Conservation (phyloP, 2,329 filamentous ascomycete species). For the Allantophomopsis lycopodina region DNA sequence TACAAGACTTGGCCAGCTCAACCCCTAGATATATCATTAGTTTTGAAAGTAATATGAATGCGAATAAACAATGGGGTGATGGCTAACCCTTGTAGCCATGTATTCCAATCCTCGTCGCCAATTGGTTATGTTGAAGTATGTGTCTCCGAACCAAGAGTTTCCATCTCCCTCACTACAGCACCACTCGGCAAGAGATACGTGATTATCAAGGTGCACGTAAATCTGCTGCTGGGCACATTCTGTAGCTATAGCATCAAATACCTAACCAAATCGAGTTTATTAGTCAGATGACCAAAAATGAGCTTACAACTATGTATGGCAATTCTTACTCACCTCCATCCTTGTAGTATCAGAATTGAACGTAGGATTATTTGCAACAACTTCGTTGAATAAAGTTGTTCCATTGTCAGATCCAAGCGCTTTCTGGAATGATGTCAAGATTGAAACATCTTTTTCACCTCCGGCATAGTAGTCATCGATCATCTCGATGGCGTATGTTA, state of each 20-base stretch:
- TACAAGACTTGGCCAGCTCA: constrained; percentile 14
- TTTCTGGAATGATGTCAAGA: constrained; percentile 26
- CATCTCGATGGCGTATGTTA: constrained; percentile 49
- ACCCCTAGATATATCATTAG: constrained; percentile 4
- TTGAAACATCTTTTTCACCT: constrained; percentile 25
- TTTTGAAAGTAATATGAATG: background rate
- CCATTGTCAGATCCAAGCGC: constrained; percentile 38
- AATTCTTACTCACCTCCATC: constrained; percentile 17
- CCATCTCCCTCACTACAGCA: constrained; percentile 38
- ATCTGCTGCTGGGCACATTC: constrained; percentile 38
- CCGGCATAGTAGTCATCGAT: constrained; percentile 38
- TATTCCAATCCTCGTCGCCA: constrained; percentile 44
- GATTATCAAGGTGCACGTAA: constrained; percentile 43
- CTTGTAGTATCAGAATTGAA: constrained; percentile 38
- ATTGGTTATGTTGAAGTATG: constrained; percentile 37
- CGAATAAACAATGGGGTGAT: constrained; percentile 2
- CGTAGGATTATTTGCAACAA: constrained; percentile 38
- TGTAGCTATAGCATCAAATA: constrained; percentile 45
- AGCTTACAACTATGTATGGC: no score
- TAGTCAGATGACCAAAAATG: no score
- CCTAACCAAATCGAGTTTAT: constrained; percentile 6
- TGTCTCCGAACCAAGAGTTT: constrained; percentile 45
- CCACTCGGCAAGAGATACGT: constrained; percentile 42
- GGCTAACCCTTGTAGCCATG: constrained; percentile 39
- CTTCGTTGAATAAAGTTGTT: constrained; percentile 30